These are phyloP conservation scores for Coniophora puteana DNA, from an alignment of 1,284 basidiomycete species.

Conservation along the genomic window DNA sequence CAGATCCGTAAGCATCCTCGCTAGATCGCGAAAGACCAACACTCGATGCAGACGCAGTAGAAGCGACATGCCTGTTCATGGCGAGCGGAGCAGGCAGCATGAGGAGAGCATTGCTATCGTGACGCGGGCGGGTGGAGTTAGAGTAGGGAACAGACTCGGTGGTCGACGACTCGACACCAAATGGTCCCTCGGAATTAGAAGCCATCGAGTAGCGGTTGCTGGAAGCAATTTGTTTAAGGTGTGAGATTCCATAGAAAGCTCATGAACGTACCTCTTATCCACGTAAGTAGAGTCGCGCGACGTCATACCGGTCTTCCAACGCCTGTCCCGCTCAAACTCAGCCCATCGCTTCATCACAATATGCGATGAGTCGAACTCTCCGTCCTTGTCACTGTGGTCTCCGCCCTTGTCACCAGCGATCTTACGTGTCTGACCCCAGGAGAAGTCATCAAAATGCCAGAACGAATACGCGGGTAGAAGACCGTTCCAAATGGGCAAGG, in stretches of 20 bases:
- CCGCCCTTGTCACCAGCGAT: conserved; percentile 73
- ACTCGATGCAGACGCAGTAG: conserved; percentile 44
- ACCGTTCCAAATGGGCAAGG: conserved; percentile 95
- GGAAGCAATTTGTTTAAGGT: conserved; percentile 12
- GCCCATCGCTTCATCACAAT: conserved; percentile 99
- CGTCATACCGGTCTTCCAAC: conserved; percentile 86
- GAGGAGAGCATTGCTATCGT: conserved; percentile 65
- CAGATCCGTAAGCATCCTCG: conserved; percentile 55
- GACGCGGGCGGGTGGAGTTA: conserved; percentile 43
- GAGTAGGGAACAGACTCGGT: conserved; percentile 44
- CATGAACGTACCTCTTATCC: conserved; percentile 61
- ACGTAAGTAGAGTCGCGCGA: conserved; percentile 78
- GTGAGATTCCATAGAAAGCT: conserved; percentile 3
- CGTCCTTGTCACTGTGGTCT: conserved; percentile 87
- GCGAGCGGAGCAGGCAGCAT: conserved; percentile 70
- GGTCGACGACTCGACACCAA: conserved; percentile 58
- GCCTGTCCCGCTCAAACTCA: conserved; percentile 94
- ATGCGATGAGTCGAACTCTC: conserved; percentile 92
- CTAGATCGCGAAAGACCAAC: conserved; percentile 59
- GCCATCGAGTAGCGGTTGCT: conserved; percentile 72
- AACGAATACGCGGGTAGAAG: conserved; percentile 92
- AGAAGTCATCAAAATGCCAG: conserved; percentile 99
- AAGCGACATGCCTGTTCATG: conserved; percentile 44
- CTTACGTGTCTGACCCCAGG: conserved; percentile 95
- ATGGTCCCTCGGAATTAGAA: conserved; percentile 68